Evolutionary conservation across 2,329 filamentous ascomycete species (phyloP).

Genomic region (Hymenotorrendiella dingleyae): DNA sequence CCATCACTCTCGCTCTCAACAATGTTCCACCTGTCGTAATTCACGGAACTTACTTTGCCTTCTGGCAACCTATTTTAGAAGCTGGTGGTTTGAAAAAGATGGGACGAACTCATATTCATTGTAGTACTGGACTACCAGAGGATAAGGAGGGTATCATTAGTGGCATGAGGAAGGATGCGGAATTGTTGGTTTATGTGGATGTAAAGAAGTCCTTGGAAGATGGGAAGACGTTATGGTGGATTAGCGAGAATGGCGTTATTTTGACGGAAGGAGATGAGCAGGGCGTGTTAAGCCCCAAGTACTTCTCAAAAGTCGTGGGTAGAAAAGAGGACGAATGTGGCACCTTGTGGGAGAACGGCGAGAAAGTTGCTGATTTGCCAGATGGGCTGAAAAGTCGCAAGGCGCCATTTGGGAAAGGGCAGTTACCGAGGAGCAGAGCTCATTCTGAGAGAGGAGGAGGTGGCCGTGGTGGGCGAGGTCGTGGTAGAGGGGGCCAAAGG

Average conservation of each 20-base stretch:
- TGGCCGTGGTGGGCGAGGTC: not conserved
- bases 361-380: constrained; percentile 62
- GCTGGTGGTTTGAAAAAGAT: constrained; percentile 75
- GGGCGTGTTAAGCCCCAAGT: constrained; percentile 3
- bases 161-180: constrained; percentile 73
- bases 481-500: not conserved
- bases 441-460: constrained; percentile 20
- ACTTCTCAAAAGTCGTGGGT: constrained; percentile 64
- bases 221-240: constrained; percentile 64
- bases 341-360: constrained; percentile 65
- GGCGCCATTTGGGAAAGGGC: constrained; percentile 35
- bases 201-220: constrained; percentile 58
- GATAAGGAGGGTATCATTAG: constrained; percentile 51
- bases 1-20: constrained; percentile 52
- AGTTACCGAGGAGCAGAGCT: constrained; percentile 16
- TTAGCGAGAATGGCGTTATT: constrained; percentile 72
- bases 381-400: constrained; percentile 49
- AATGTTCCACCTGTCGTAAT: constrained; percentile 64
- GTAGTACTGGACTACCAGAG: constrained; percentile 65
- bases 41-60: constrained; percentile 82
- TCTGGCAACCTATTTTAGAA: constrained; percentile 70
- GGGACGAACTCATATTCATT: constrained; percentile 85
- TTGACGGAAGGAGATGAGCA: constrained; percentile 53
- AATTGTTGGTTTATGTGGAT: constrained; percentile 74
- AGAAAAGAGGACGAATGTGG: constrained; percentile 49